Conservation (phyloP, 352 stramenopile species). For the Globisporangium alternatum region DNA sequence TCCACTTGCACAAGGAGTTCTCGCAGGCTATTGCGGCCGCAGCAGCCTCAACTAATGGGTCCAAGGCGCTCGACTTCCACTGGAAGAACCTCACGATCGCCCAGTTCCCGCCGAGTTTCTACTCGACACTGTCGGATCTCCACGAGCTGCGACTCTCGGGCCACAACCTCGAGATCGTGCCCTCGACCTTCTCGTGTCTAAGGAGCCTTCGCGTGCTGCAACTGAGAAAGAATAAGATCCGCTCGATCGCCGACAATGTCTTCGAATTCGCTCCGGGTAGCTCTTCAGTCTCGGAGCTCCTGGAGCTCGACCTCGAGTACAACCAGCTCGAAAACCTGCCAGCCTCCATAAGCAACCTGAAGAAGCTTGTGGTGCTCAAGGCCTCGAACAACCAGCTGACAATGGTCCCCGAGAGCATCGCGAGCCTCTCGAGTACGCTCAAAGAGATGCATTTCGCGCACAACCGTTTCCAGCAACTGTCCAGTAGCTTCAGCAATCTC, state of each 20-base stretch:
- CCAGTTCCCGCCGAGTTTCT: constrained; percentile 50
- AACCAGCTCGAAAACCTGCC: constrained; percentile 49
- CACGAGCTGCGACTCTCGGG: constrained; percentile 63
- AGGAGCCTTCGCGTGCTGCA: constrained; percentile 51
- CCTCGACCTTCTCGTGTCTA: constrained; percentile 35
- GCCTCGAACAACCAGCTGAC: constrained; percentile 47
- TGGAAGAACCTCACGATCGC: constrained; percentile 55
- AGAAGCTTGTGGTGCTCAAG: constrained; percentile 37
- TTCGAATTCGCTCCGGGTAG: constrained; percentile 22
- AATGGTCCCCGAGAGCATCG: constrained; percentile 36
- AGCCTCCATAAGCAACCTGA: constrained; percentile 35
- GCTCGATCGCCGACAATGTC: constrained; percentile 36
- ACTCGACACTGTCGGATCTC: constrained; percentile 33
- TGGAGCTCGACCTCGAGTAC: constrained; percentile 68
- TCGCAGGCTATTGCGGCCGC: constrained; percentile 28
- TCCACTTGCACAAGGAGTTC: constrained; percentile 65
- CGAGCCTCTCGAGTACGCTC: constrained; percentile 26
- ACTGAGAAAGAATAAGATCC: constrained; percentile 59
- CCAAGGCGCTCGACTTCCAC: constrained; percentile 50
- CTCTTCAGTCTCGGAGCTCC: constrained; percentile 21
- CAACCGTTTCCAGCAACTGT: constrained; percentile 42
- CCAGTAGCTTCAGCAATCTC: constrained; percentile 27
- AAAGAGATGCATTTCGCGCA: constrained; percentile 44
- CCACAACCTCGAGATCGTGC: constrained; percentile 39
- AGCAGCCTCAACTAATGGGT: constrained; percentile 26